Evolutionary conservation across 208 protist species (phyloP).

Genomic region (Tetramitus jugosus): DNA sequence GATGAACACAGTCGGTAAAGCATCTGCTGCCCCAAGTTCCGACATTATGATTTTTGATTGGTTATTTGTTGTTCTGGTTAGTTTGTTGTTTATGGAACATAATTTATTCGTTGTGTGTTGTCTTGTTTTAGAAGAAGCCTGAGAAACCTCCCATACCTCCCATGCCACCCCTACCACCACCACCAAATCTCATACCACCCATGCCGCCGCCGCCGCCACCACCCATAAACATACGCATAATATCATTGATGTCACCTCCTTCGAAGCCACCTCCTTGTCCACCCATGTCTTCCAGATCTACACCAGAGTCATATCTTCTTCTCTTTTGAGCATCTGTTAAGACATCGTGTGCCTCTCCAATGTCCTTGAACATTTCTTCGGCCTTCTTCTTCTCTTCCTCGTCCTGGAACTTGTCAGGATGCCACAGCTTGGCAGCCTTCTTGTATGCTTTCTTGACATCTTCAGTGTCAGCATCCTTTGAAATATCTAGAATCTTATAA

Average conservation of each 20-base stretch:
- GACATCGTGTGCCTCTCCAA: slow-evolving; percentile 57
- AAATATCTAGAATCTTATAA: slow-evolving; percentile 72
- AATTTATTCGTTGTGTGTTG: too few relatives aligned
- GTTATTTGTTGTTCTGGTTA: too few relatives aligned
- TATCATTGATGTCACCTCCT: background rate
- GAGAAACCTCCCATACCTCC: too few relatives aligned
- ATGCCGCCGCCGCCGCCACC: background rate
- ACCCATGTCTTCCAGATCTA: background rate
- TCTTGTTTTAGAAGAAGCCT: too few relatives aligned
- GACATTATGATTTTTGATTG: too few relatives aligned
- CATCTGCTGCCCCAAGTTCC: too few relatives aligned
- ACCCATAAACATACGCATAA: slow-evolving; percentile 9
- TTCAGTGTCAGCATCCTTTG: slow-evolving; percentile 45
- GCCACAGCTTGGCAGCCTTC: slow-evolving; percentile 63
- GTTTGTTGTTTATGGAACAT: too few relatives aligned
- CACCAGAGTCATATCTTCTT: slow-evolving; percentile 25
- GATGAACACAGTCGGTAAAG: too few relatives aligned
- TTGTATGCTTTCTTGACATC: slow-evolving; percentile 66
- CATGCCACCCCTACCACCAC: background rate
- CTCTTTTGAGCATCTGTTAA: slow-evolving; percentile 46
- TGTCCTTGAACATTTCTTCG: slow-evolving; percentile 66
- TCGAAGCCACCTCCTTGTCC: too few relatives aligned
- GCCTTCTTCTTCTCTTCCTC: slow-evolving; percentile 48
- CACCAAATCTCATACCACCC: background rate
- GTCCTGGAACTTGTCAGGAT: slow-evolving; percentile 67